phyloP scores from a whole-genome alignment of 2,329 filamentous ascomycete species.

The Nothophaeocryptopus gaeumannii region DNA sequence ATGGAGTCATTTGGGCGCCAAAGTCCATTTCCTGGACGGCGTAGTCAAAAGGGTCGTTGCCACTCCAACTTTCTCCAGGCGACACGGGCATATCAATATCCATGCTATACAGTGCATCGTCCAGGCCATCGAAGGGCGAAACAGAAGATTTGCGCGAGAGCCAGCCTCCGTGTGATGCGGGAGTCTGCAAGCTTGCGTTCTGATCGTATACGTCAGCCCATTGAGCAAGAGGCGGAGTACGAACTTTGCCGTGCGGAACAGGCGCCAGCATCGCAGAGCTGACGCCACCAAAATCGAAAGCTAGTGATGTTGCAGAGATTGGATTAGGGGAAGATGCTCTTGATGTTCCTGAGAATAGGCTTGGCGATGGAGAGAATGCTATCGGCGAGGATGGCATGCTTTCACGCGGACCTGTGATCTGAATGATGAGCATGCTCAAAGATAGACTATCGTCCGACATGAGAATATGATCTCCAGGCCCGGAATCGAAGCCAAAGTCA shows the following conservation, averaged over 20 bases:
- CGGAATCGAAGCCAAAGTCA: background rate
- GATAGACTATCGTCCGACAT: constrained; percentile 14
- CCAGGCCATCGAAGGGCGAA: constrained; percentile 17
- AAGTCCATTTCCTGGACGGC: background rate
- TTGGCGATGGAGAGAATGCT: constrained; percentile 13
- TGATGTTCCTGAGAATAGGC: constrained; percentile 17
- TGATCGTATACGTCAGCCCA: constrained; percentile 15
- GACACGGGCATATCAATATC: constrained; percentile 8
- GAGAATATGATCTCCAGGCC: constrained; percentile 4
- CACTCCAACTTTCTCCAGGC: constrained; percentile 8
- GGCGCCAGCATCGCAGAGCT: constrained; percentile 8
- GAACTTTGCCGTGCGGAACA: background rate
- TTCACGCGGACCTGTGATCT: constrained; percentile 19
- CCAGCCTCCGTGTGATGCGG: constrained; percentile 9
- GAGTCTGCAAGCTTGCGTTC: constrained; percentile 11
- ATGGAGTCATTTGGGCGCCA: background rate
- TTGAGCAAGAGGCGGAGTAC: constrained; percentile 16
- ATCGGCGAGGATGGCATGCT: constrained; percentile 13
- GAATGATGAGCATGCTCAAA: constrained; percentile 14
- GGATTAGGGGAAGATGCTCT: constrained; percentile 18
- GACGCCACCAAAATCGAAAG: constrained; percentile 8
- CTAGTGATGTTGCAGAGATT: constrained; percentile 10
- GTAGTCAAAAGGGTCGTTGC: constrained; percentile 8
- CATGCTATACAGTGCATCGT: constrained; percentile 10
- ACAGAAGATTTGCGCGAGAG: constrained; percentile 16